A percentile compares a stretch with the other conserved stretches of the same genome.
Evolutionary conservation across 2,329 filamentous ascomycete genomes (phyloP).

Genomic region (Ophiostoma australiae): DNA sequence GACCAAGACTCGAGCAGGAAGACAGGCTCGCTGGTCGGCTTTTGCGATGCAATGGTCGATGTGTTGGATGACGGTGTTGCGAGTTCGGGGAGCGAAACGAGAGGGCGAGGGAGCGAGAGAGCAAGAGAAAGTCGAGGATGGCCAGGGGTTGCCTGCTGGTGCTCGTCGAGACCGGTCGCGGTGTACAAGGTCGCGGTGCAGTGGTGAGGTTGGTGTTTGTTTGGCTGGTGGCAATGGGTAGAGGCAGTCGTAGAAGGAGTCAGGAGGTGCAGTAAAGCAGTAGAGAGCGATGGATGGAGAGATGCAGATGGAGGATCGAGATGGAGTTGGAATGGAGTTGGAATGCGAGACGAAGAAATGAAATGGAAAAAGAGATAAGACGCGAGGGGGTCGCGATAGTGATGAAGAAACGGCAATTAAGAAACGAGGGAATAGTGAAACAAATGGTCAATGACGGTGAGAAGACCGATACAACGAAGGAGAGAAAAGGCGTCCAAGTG

Average conservation of each 20-base stretch:
- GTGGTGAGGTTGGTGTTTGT: neutral
- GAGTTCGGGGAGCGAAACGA: neutral
- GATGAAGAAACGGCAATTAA: neutral
- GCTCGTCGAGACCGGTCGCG: neutral
- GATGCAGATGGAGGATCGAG: neutral
- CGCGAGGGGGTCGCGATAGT: slow-evolving; percentile 1
- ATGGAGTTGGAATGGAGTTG: neutral
- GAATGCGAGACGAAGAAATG: neutral
- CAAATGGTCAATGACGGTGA: neutral
- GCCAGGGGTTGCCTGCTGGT: neutral
- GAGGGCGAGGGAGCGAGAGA: neutral
- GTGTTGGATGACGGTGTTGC: neutral
- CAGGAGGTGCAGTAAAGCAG: neutral
- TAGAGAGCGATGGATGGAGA: neutral
- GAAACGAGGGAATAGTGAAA: neutral
- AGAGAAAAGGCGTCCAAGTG: neutral
- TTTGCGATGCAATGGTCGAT: neutral
- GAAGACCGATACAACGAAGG: neutral
- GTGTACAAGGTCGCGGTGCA: neutral
- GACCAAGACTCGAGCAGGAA: neutral
- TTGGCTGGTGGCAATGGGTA: neutral
- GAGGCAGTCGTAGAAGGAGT: neutral
- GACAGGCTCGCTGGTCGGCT: neutral
- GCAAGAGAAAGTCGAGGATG: neutral
- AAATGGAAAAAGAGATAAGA: slow-evolving; percentile 2